These are phyloP conservation scores for Lophiostoma macrostomum DNA, from an alignment of 495 filamentous ascomycete genomes.

Conservation along the genomic window DNA sequence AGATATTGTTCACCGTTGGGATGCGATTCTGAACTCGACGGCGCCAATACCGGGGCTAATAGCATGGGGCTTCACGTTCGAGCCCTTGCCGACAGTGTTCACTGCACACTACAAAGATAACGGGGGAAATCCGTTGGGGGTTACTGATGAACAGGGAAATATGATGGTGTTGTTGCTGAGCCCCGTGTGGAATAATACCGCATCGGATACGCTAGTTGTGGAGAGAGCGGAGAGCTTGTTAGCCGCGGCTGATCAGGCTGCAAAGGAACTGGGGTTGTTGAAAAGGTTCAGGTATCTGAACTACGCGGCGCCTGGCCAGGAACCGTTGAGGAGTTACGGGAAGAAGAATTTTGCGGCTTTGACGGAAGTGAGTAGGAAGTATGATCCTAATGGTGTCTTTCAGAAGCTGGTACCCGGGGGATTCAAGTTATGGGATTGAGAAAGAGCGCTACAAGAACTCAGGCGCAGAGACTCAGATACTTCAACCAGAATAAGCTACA, in stretches of 20 bases:
- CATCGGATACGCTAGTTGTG: not conserved
- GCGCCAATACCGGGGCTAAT: not conserved
- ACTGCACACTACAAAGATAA: not conserved
- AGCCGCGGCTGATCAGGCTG: not conserved
- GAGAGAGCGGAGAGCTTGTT: not conserved
- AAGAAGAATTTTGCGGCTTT: not conserved
- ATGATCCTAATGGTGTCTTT: not conserved
- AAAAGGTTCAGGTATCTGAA: not conserved
- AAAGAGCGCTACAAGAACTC: too few species aligned
- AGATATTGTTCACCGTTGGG: not conserved
- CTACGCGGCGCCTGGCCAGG: not conserved
- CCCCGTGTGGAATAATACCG: not conserved
- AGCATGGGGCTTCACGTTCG: not conserved
- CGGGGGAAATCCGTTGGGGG: not conserved
- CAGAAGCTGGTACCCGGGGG: not conserved
- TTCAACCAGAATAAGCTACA: too few species aligned
- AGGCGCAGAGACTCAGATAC: too few species aligned
- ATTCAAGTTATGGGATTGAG: constrained; percentile 2
- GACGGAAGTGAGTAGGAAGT: not conserved
- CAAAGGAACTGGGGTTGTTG: not conserved
- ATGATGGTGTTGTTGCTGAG: not conserved
- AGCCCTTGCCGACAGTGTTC: not conserved
- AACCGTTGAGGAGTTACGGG: not conserved
- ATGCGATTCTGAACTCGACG: not conserved
- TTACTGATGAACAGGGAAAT: not conserved